phyloP scores from a whole-genome alignment of 257 asterid genomes.

The Cruciata laevipes region DNA sequence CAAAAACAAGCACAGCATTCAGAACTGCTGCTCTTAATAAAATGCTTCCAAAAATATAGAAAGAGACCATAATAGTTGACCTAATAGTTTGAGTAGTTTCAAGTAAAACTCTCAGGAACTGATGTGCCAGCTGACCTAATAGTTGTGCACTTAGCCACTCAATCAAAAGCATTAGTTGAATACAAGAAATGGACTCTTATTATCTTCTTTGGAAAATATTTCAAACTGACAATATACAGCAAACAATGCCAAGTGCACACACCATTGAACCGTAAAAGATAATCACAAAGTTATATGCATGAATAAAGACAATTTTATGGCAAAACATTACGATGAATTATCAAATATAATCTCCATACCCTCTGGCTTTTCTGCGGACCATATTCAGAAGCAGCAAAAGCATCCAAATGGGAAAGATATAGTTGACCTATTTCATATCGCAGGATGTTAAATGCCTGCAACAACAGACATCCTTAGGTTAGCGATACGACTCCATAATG shows the following conservation, averaged over 20 bases:
- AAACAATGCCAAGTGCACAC: background rate
- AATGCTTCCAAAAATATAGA: background rate
- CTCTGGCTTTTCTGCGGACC: constrained; percentile 96
- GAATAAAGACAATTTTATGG: background rate
- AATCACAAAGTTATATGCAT: background rate
- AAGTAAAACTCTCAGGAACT: background rate
- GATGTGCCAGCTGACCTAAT: background rate
- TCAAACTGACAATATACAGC: background rate
- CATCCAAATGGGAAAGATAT: constrained; percentile 83
- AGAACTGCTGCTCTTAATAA: background rate
- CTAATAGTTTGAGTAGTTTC: background rate
- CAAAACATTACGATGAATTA: background rate
- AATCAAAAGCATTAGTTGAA: background rate
- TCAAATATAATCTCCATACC: constrained; percentile 33
- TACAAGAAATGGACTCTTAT: background rate
- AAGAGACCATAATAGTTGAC: background rate
- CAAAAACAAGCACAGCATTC: background rate
- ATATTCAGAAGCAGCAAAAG: constrained; percentile 82
- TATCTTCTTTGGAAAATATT: background rate
- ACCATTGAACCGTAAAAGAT: background rate
- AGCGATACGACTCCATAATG: constrained; percentile 25
- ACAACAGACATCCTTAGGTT: constrained; percentile 20
- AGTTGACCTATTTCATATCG: constrained; percentile 89
- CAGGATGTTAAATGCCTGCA: constrained; percentile 84
- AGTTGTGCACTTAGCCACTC: background rate